Evolutionary conservation across 2,329 filamentous ascomycete species (phyloP).

Genomic region (Didymella lethalis): DNA sequence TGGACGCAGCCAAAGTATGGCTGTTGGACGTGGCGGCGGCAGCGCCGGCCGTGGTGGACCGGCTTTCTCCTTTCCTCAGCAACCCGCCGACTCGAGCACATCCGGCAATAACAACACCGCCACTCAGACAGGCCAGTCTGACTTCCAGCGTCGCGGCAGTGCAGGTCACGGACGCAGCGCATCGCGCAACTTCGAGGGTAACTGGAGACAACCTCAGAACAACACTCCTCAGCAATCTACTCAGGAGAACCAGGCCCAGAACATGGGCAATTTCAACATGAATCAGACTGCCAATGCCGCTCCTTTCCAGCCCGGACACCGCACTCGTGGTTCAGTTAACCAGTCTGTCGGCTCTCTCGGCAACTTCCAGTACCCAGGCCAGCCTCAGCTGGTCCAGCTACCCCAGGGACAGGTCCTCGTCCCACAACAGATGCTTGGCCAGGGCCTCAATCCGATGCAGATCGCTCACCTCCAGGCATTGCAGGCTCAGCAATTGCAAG

Average conservation of each 20-base stretch:
- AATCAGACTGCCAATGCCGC: slow-evolving; percentile 73
- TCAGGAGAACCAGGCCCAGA: slow-evolving; percentile 55
- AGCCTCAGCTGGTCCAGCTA: slow-evolving; percentile 87
- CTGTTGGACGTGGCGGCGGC: slow-evolving; percentile 72
- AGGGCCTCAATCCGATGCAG: slow-evolving; percentile 87
- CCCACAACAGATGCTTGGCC: slow-evolving; percentile 85
- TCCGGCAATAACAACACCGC: slow-evolving; percentile 50
- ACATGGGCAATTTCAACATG: slow-evolving; percentile 71
- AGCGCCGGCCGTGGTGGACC: slow-evolving; percentile 69
- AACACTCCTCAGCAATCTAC: slow-evolving; percentile 60
- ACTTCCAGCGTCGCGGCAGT: slow-evolving; percentile 79
- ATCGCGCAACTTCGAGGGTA: slow-evolving; percentile 96
- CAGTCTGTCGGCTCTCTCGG: slow-evolving; percentile 83
- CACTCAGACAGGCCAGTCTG: slow-evolving; percentile 57
- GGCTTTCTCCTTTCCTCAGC: slow-evolving; percentile 73
- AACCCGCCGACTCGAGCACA: slow-evolving; percentile 58
- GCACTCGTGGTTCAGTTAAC: slow-evolving; percentile 82
- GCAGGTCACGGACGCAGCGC: slow-evolving; percentile 80
- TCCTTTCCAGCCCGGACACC: slow-evolving; percentile 91
- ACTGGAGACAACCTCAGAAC: slow-evolving; percentile 86
- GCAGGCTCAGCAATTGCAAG: slow-evolving; percentile 84
- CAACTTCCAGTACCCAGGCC: slow-evolving; percentile 85
- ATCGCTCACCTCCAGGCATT: slow-evolving; percentile 90
- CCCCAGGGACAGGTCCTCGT: slow-evolving; percentile 84
- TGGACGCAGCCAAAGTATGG: slow-evolving; percentile 89